Percentiles rank a stretch among this genome's conserved stretches.
These are phyloP conservation scores for Trypanosoma rangeli DNA, from an alignment of 208 protist species.

Conservation along the genomic window DNA sequence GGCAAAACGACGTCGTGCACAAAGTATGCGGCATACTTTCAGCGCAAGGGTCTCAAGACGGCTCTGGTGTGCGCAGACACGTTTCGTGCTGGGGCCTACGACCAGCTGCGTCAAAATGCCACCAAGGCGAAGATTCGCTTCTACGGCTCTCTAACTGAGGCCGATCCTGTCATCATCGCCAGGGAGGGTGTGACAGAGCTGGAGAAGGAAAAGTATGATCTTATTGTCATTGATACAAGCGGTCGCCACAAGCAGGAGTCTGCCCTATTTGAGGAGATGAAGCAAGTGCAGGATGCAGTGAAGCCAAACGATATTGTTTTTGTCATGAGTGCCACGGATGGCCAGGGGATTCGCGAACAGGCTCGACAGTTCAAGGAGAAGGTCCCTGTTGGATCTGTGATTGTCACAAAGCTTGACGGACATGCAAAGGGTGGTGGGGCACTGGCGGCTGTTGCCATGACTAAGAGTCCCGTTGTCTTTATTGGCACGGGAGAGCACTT, in stretches of 20 bases:
- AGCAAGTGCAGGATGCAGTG: conserved; percentile 86
- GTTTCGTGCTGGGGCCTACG: conserved; percentile 97
- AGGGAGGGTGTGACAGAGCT: conserved; percentile 96
- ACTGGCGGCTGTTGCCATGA: conserved; percentile 96
- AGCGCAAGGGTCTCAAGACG: conserved; percentile 95
- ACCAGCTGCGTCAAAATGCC: conserved; percentile 99
- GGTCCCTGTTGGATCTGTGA: conserved; percentile 97
- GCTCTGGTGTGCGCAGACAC: conserved; percentile 99
- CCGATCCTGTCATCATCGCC: conserved; percentile 97
- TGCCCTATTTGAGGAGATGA: conserved; percentile 99
- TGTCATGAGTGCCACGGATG: conserved; percentile 98
- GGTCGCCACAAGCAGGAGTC: conserved; percentile 99
- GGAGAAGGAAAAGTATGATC: conserved; percentile 95
- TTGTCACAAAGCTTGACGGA: conserved; percentile 99
- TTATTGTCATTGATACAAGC: conserved; percentile 99
- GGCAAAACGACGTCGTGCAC: conserved; percentile 99
- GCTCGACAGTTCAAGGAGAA: conserved; percentile 88
- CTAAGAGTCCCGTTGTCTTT: conserved; percentile 97
- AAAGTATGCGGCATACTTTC: conserved; percentile 96
- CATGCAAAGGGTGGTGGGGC: conserved; percentile 99
- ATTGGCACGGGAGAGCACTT: conserved; percentile 99
- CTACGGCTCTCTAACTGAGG: conserved; percentile 96
- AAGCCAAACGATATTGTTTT: conserved; percentile 97
- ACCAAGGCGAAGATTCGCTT: conserved; percentile 98
- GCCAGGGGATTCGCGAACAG: conserved; percentile 97